Evolutionary conservation across 192 early-diverging fungal species (phyloP), one percentile per base, ranked within the genome.

Genomic region (Backusella westeae): DNA sequence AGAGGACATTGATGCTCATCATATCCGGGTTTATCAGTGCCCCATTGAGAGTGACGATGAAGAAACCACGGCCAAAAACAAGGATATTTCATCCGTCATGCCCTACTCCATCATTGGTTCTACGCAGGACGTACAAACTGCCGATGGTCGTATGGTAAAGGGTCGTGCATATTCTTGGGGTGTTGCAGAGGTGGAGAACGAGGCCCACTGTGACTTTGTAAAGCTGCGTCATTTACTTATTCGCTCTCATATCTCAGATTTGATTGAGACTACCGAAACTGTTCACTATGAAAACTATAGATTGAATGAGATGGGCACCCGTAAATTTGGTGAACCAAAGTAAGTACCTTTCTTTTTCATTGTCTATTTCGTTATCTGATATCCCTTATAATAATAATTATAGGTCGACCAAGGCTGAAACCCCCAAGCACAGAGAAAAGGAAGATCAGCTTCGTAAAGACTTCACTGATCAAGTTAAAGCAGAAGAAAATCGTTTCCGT

Each of bases 401-500:
- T 56, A 94, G 86, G 87, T 87, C 88, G 82, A 91, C 88, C 81
- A 93, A 92, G 81, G 85, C 84, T 44, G 91, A 92, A 82, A 94
- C 96, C 85, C 90, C 90, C 76, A 96, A 96, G 84, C 97, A 97
- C 93, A 96, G 97, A 84, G 95, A 98, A 72, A 97, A 99, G 83
- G 98, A 99, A 86, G 98, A 98, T 81, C 89, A 88, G 59, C 91
- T 99, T 80, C 90, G 97, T 77, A 96, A 96, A 81, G 90, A 95
- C 63, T 99, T 99, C 82, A 98, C 97, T 26, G 97, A 99, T 82
- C 97, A 99, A 85, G 98, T 99, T 67, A 90, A 95, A 72, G 81
- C 92, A 74, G 97, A 99, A 84, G 98, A 99, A 87, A 96, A 94
- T 87, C 86, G 97, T 67, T 99, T 99, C 91, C 92, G 97, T 73